These are phyloP conservation scores for Brassica hybrid DNA, from an alignment of 441 rosid species.

Conservation along the genomic window DNA sequence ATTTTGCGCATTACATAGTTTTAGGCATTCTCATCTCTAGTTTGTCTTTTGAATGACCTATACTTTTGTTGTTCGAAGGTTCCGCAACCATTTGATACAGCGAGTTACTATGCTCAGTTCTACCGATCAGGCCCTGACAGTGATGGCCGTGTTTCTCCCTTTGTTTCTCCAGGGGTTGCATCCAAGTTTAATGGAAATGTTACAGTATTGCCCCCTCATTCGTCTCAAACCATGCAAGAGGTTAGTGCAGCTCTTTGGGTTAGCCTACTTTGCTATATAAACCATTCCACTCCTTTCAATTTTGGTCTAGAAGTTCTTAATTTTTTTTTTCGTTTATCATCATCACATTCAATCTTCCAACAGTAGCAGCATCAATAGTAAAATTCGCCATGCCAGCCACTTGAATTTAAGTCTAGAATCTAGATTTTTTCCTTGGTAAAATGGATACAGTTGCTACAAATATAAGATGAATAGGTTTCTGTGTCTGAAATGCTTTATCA, in stretches of 20 bases:
- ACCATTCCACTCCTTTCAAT: neutral
- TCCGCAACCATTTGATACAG: constrained; percentile 86
- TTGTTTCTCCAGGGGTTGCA: constrained; percentile 71
- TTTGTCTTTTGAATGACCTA: constrained; percentile 33
- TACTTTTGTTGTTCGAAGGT: constrained; percentile 56
- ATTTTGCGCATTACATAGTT: constrained; percentile 22
- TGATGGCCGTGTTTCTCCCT: constrained; percentile 88
- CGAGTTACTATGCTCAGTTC: constrained; percentile 83
- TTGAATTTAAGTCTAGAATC: neutral
- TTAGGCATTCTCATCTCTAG: constrained; percentile 16
- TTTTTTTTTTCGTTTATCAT: constrained; percentile 9
- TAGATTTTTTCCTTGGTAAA: neutral
- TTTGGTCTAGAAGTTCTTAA: neutral
- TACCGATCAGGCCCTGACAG: constrained; percentile 73
- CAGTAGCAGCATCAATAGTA: constrained; percentile 13
- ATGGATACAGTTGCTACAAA: constrained; percentile 2
- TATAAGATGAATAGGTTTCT: neutral
- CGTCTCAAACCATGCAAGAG: constrained; percentile 89
- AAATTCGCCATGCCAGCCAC: neutral
- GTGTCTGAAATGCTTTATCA: constrained; percentile 37
- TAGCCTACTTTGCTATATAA: constrained; percentile 7
- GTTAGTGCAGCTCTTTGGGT: constrained; percentile 48
- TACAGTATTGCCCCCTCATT: constrained; percentile 70
- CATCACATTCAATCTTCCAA: constrained; percentile 13
- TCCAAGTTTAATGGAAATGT: constrained; percentile 84